A percentile compares a stretch with the other conserved stretches of the same genome.
Evolutionary conservation across 2,329 filamentous ascomycete genomes (phyloP).

Genomic region (Eutypa lata): DNA sequence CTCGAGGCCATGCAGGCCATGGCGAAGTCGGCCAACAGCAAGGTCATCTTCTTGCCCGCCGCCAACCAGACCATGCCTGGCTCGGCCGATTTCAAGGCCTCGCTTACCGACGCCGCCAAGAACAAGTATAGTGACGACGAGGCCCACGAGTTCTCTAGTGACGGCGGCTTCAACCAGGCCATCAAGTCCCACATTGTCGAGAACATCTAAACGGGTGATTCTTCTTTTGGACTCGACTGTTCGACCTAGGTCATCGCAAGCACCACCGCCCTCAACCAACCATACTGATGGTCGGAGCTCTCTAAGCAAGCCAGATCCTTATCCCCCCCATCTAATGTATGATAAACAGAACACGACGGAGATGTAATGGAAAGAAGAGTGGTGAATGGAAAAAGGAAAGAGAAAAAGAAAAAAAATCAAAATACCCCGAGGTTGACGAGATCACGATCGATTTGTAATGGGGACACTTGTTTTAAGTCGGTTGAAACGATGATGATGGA

Average conservation of each 20-base stretch:
- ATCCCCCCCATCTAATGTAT: not conserved
- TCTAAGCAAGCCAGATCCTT: no score
- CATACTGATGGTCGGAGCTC: no score
- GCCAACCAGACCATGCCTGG: constrained; percentile 58
- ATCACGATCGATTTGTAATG: not conserved
- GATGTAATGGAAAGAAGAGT: not conserved
- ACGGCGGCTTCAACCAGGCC: constrained; percentile 68
- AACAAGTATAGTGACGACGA: constrained; percentile 37
- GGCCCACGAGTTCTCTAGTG: constrained; percentile 49
- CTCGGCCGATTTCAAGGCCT: constrained; percentile 37
- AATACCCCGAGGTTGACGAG: not conserved
- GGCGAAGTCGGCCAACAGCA: constrained; percentile 88
- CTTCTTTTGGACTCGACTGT: no score
- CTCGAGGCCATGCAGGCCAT: constrained; percentile 98
- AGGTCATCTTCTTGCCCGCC: constrained; percentile 79
- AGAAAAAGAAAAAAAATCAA: not conserved
- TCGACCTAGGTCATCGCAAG: not conserved
- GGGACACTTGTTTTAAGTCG: not conserved
- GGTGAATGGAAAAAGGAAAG: not conserved
- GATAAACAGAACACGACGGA: not conserved
- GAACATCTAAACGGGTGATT: constrained; percentile 65
- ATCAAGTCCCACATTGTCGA: constrained; percentile 81
- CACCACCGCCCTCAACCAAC: no score
- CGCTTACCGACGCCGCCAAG: constrained; percentile 35
- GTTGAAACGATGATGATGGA: not conserved